Evolutionary conservation across 768 basidiomycete genomes (phyloP).

Genomic region (Calvatia gigantea): DNA sequence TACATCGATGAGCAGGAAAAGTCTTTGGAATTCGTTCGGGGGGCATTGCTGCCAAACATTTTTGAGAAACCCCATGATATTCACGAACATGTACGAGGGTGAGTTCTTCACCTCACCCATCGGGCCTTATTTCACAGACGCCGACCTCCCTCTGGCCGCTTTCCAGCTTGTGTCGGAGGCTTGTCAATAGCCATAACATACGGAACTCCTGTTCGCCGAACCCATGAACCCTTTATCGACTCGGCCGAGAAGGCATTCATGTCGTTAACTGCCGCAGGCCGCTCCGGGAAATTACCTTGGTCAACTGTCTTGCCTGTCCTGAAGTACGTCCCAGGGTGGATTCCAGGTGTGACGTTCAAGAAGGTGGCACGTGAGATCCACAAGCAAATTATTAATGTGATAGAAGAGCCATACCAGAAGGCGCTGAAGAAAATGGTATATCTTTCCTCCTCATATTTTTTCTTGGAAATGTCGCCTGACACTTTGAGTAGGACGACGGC

Average conservation of each 20-base stretch:
- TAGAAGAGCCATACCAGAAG: background rate
- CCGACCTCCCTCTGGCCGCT: background rate
- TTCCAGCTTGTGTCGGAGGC: background rate
- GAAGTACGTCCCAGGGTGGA: constrained; percentile 9
- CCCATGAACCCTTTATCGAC: background rate
- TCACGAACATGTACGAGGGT: constrained; percentile 2
- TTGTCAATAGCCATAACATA: constrained; percentile 7
- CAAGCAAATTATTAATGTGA: background rate
- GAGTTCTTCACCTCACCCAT: background rate
- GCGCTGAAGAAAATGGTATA: background rate
- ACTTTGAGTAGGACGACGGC: background rate
- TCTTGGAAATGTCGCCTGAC: background rate
- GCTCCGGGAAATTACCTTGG: background rate
- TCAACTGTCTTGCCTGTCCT: constrained; percentile 7
- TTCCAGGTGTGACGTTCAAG: constrained; percentile 12
- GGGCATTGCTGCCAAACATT: background rate
- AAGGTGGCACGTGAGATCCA: background rate
- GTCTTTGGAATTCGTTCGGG: background rate
- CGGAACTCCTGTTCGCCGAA: constrained; percentile 1
- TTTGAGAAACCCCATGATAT: constrained; percentile 1
- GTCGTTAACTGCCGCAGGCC: background rate
- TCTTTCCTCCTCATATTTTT: background rate
- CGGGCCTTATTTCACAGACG: background rate
- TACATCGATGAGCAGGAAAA: constrained; percentile 6
- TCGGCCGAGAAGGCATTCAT: background rate